Evolutionary conservation across 345 rosid genomes (phyloP), one percentile per base, ranked within the genome.

Genomic region (Eucalyptus sp.): DNA sequence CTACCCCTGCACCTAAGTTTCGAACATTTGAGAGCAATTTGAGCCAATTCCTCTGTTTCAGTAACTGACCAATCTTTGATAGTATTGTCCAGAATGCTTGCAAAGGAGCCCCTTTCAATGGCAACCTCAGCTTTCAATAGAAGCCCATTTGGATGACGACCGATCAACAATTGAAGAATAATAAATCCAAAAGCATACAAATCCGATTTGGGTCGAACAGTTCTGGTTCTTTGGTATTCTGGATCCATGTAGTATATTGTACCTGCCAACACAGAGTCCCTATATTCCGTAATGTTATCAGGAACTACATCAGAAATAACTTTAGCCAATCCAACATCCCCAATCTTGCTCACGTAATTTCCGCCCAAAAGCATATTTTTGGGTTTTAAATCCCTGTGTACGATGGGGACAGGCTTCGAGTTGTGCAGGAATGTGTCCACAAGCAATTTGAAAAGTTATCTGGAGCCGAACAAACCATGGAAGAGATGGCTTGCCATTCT

Each of bases 371-470:
- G 92, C 86, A 96, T 94, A 89, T 95, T 97, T 13, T 94, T 97
- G 4, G 98, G 98, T 89, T 97, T 97, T 89, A 96, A 92, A 89
- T 97, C 98, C 12, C 99, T 93, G 92, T 97, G 99, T 84, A 97
- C 96, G 25, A 96, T 90, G 17, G 99, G 97, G 49, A 94, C 97
- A 7, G 99, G 98, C 90, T 95, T 97, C 48, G 99, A 95, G 95
- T 93, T 96, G 95, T 97, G 99, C 86, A 97, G 94, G 91, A 97
- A 97, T 50, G 99, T 94, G 92, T 84, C 96, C 99, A 89, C 97
- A 95, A 49, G 98, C 99, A 50, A 94, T 93, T 94, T 97, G 97
- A 60, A 95, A 97, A 58, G 90, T 91, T 91, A 96, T 94, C 84
- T 92, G 94, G 93, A 96, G 95, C 41, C 41, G 41, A 41, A 5